Evolutionary conservation across 176 grass and related monocot species (phyloP).

Genomic region (Oryza punctata): DNA sequence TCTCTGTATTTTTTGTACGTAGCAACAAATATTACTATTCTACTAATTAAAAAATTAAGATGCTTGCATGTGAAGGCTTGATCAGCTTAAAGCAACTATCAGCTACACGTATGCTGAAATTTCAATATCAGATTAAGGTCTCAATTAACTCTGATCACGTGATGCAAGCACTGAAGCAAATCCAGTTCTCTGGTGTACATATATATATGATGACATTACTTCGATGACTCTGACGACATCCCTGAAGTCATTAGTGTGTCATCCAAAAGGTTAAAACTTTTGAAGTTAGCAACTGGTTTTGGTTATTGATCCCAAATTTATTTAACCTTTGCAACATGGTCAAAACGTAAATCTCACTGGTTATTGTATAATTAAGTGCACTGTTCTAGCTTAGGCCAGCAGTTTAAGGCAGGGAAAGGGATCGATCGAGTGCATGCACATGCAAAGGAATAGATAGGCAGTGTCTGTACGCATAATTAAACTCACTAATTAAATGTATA

Average conservation of each 20-base stretch:
- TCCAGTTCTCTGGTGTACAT: neutral
- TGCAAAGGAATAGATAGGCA: neutral
- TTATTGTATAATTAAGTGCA: neutral
- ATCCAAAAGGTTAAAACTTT: neutral
- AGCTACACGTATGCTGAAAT: neutral
- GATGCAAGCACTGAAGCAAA: neutral
- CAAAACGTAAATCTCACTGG: conserved; percentile 12
- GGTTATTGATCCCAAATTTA: neutral
- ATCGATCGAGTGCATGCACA: conserved; percentile 5
- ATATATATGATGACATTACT: conserved; percentile 2
- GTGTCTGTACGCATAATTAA: neutral
- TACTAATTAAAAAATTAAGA: neutral
- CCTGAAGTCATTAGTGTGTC: neutral
- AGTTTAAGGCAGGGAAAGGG: neutral
- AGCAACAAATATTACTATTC: neutral
- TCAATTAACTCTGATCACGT: conserved; percentile 22
- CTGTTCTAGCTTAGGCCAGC: neutral
- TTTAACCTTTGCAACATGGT: neutral
- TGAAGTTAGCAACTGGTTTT: neutral
- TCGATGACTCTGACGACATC: conserved; percentile 22
- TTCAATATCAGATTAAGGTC: neutral
- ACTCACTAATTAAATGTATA: neutral
- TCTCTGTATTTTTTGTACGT: neutral
- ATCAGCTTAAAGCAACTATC: conserved; percentile 2
- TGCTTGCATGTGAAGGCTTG: neutral